Conservation (phyloP, 768 basidiomycete species). For the Leccinum broughii region DNA sequence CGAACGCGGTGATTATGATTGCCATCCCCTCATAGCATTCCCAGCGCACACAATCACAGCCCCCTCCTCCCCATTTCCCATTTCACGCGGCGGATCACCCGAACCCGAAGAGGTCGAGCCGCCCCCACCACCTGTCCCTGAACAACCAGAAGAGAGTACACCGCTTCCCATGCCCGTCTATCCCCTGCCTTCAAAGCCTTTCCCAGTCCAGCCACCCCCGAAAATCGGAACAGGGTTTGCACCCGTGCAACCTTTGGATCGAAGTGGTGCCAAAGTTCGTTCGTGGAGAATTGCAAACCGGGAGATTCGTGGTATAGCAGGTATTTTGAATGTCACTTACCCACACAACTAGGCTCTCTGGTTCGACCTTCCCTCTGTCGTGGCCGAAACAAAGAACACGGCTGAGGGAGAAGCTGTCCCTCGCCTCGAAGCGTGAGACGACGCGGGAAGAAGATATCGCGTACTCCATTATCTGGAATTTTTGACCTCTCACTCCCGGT, state of each 20-base stretch:
- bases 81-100: conserved; percentile 41
- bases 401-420: no score
- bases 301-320: conserved; percentile 80
- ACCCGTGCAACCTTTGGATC: conserved; percentile 65
- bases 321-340: conserved; percentile 23
- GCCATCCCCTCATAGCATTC: conserved; percentile 8
- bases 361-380: neutral
- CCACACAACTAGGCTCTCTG: neutral
- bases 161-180: conserved; percentile 62
- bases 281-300: conserved; percentile 75
- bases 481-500: no score
- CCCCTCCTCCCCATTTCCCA: conserved; percentile 64
- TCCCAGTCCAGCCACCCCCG: conserved; percentile 75
- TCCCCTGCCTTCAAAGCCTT: conserved; percentile 79
- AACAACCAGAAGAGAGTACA: conserved; percentile 47
- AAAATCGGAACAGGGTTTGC: conserved; percentile 78
- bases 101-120: conserved; percentile 46
- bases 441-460: no score
- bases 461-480: no score
- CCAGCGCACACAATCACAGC: conserved; percentile 67
- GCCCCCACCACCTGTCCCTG: conserved; percentile 30
- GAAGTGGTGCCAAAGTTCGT: conserved; percentile 57
- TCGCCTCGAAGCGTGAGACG: no score
- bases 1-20: conserved; percentile 2
- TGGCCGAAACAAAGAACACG: neutral